Evolutionary conservation across 108 stramenopile species (phyloP).

Genomic region (Pseudonitzschia delicatissima): DNA sequence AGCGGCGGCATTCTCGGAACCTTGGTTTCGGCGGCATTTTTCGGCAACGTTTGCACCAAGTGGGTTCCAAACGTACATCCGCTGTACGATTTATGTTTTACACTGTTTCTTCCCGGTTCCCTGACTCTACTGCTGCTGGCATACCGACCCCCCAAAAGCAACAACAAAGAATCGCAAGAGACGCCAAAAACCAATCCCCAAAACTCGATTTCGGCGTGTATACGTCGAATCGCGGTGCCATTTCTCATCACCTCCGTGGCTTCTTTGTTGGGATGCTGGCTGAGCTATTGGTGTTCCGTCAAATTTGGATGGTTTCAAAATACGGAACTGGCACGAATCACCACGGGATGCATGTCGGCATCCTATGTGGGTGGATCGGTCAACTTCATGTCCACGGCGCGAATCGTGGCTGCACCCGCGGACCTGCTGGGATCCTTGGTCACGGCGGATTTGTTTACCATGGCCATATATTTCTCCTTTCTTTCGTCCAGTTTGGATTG

Average conservation of each 20-base stretch:
- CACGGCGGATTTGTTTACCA: slow-evolving; percentile 71
- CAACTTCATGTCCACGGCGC: slow-evolving; percentile 69
- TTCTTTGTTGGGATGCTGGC: slow-evolving; percentile 58
- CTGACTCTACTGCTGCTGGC: slow-evolving; percentile 55
- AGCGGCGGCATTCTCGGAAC: slow-evolving; percentile 51
- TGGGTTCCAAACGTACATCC: slow-evolving; percentile 46
- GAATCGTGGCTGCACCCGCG: slow-evolving; percentile 25
- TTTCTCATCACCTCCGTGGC: slow-evolving; percentile 60
- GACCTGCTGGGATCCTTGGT: slow-evolving; percentile 60
- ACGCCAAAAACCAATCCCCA: background rate
- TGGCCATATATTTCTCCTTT: slow-evolving; percentile 70
- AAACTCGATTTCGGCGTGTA: slow-evolving; percentile 13
- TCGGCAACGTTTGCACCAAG: slow-evolving; percentile 29
- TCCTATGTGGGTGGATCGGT: slow-evolving; percentile 76
- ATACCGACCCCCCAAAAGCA: slow-evolving; percentile 1
- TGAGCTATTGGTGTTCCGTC: slow-evolving; percentile 25
- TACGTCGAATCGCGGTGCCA: slow-evolving; percentile 40
- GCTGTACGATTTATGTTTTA: slow-evolving; percentile 69
- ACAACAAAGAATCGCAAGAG: background rate
- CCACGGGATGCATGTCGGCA: slow-evolving; percentile 66
- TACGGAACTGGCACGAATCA: slow-evolving; percentile 30
- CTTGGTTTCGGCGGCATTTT: slow-evolving; percentile 38
- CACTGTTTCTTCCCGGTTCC: slow-evolving; percentile 58
- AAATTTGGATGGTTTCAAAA: slow-evolving; percentile 4
- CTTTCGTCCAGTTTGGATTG: slow-evolving; percentile 49